Conservation (phyloP, 805 yeast genomes). For the Debaryomyces hansenii region DNA sequence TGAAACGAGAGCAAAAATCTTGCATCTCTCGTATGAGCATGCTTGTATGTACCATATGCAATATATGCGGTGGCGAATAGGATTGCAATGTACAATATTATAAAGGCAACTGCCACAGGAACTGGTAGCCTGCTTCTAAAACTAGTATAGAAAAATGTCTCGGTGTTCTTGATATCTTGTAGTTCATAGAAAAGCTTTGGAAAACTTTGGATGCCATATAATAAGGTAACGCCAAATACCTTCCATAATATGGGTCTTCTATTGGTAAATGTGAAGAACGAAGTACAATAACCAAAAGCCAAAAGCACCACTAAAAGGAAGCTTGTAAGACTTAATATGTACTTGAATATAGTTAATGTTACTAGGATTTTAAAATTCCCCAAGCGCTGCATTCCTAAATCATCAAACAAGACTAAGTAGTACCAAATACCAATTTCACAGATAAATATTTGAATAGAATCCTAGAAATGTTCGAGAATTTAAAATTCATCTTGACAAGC, state of each 20-base stretch:
- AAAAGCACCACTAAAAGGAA: neutral
- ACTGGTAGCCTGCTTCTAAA: too few species aligned
- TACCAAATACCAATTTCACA: neutral
- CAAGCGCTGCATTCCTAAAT: too few species aligned
- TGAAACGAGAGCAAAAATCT: too few species aligned
- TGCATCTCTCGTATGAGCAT: too few species aligned
- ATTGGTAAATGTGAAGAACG: neutral
- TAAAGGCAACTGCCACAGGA: too few species aligned
- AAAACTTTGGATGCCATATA: neutral
- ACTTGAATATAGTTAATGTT: neutral
- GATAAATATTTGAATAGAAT: neutral
- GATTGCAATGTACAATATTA: too few species aligned
- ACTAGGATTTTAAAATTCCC: too few species aligned
- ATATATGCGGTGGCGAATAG: too few species aligned
- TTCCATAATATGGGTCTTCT: neutral
- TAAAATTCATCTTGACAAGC: neutral
- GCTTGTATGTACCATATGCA: too few species aligned
- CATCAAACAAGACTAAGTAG: neutral
- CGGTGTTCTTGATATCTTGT: too few species aligned
- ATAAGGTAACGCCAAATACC: neutral
- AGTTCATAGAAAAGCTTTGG: neutral
- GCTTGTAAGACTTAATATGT: neutral
- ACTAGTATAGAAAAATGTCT: too few species aligned
- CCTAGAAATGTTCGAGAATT: neutral
- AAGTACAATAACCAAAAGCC: conserved; percentile 2